Evolutionary conservation across 1,139 yeast genomes (phyloP).

Genomic region (Dujonia santamariae): DNA sequence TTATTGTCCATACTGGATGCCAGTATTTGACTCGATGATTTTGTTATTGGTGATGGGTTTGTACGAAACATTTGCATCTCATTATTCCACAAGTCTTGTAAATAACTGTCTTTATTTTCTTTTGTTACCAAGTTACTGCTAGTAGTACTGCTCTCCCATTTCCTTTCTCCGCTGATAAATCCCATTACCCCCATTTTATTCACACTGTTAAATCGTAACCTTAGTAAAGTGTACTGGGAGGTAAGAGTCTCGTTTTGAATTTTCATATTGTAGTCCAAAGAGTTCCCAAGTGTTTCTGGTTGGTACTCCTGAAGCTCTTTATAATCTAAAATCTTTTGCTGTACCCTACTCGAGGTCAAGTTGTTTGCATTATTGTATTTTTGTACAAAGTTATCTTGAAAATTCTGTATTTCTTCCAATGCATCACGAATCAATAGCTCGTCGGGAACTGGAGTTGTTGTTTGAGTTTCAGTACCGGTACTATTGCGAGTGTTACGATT

Average conservation of each 20-base stretch:
- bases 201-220: slow-evolving; percentile 31
- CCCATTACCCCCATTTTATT: slow-evolving; percentile 19
- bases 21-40: no score
- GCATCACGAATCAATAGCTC: slow-evolving; percentile 16
- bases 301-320: slow-evolving; percentile 20
- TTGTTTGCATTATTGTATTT: slow-evolving; percentile 13
- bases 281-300: slow-evolving; percentile 2
- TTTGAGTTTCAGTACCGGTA: background rate
- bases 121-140: slow-evolving; percentile 1
- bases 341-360: slow-evolving; percentile 23
- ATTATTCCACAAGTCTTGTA: slow-evolving; percentile 4
- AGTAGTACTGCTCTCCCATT: background rate
- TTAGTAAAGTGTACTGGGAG: slow-evolving; percentile 37
- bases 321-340: slow-evolving; percentile 35
- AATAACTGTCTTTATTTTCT: slow-evolving; percentile 5
- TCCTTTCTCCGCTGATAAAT: slow-evolving; percentile 11
- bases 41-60: no score
- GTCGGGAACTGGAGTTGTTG: background rate
- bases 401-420: slow-evolving; percentile 30
- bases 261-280: slow-evolving; percentile 21
- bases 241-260: slow-evolving; percentile 38
- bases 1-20: no score
- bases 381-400: slow-evolving; percentile 30
- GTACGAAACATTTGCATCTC: slow-evolving; percentile 5
- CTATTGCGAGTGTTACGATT: slow-evolving; percentile 3